phyloP scores from a whole-genome alignment of 148 eudicot genomes.

The Chenopodium quinoa region DNA sequence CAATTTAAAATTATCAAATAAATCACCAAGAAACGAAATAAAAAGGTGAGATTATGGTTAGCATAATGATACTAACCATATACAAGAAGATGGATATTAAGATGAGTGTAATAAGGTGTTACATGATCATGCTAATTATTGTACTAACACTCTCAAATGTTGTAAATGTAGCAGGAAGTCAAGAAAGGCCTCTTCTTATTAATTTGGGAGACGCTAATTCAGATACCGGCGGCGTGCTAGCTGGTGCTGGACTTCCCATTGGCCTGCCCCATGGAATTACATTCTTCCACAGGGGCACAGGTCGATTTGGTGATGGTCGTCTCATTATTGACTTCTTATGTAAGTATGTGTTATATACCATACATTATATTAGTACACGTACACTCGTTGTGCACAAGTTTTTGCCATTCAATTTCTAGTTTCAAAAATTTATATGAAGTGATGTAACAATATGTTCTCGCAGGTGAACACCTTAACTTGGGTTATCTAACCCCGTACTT shows the following conservation, averaged over 20 bases:
- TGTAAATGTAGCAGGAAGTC: neutral
- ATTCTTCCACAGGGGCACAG: slow-evolving; percentile 52
- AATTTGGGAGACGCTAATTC: slow-evolving; percentile 53
- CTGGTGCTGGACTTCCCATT: slow-evolving; percentile 49
- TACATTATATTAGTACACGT: neutral
- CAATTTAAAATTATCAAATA: neutral
- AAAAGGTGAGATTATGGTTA: neutral
- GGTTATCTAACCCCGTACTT: neutral
- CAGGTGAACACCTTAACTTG: neutral
- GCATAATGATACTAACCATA: neutral
- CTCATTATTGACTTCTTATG: slow-evolving; percentile 46
- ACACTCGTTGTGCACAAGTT: neutral
- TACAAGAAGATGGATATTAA: neutral
- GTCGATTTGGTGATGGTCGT: slow-evolving; percentile 49
- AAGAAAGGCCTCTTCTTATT: slow-evolving; percentile 32
- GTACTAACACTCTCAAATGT: neutral
- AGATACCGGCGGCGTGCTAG: slow-evolving; percentile 49
- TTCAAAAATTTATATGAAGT: neutral
- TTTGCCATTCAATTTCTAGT: no score
- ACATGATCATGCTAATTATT: neutral
- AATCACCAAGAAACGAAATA: neutral
- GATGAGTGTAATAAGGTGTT: neutral
- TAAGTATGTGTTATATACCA: neutral
- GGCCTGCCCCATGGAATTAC: slow-evolving; percentile 53
- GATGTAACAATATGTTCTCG: neutral